Conservation (phyloP, 805 yeast species). For the Osmozyma mogii region DNA sequence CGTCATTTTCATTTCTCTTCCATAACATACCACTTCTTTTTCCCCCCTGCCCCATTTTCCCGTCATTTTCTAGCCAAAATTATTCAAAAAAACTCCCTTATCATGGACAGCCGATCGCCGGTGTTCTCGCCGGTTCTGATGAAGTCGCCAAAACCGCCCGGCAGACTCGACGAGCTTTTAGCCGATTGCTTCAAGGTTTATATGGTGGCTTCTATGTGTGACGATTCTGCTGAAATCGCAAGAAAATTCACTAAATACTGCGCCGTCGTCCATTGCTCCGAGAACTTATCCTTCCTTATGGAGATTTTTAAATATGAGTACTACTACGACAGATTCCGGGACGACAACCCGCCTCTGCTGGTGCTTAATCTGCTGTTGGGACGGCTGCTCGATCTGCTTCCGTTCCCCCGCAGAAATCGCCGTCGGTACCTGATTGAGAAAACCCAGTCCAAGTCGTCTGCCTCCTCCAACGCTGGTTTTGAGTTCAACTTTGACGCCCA, state of each 20-base stretch:
- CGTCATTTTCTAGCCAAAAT: no score
- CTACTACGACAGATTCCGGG: constrained; percentile 25
- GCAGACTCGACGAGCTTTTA: constrained; percentile 24
- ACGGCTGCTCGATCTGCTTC: no score
- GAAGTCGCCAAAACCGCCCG: no score
- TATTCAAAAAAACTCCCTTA: no score
- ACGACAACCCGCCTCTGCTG: constrained; percentile 1
- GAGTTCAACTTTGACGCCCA: constrained; percentile 18
- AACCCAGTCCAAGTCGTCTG: constrained; percentile 1
- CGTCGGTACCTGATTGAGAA: no score
- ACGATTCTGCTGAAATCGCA: constrained; percentile 12
- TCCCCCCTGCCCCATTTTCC: no score
- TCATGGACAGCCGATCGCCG: not conserved
- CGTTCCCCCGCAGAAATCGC: no score
- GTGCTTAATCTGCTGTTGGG: no score
- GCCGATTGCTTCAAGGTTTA: constrained; percentile 25
- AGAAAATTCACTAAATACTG: constrained; percentile 26
- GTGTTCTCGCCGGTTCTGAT: no score
- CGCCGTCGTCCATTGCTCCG: constrained; percentile 35
- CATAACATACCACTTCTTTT: no score
- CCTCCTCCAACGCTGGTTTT: constrained; percentile 8
- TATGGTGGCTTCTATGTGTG: constrained; percentile 12
- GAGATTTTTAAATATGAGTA: constrained; percentile 40
- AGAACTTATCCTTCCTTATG: constrained; percentile 37
- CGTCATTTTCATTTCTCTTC: no score